A percentile compares a stretch with the other conserved stretches of the same genome.
These are phyloP conservation scores for Suillus americanus DNA, from an alignment of 768 basidiomycete species.

Conservation along the genomic window DNA sequence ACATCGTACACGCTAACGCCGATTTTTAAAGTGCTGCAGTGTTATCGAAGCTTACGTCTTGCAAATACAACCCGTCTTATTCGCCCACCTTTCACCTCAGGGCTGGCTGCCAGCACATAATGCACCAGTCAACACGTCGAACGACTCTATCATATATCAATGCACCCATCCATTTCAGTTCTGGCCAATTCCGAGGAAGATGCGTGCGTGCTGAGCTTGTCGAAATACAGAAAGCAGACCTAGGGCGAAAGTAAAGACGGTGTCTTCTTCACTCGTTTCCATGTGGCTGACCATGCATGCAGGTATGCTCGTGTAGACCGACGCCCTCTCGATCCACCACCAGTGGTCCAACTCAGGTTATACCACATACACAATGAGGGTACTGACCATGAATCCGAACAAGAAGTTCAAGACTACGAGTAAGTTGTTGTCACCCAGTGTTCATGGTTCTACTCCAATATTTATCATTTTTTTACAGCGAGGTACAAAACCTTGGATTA, in stretches of 20 bases:
- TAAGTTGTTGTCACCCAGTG: constrained; percentile 23
- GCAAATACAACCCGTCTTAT: not conserved
- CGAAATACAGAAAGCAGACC: constrained; percentile 66
- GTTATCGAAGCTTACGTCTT: not conserved
- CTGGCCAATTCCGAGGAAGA: constrained; percentile 61
- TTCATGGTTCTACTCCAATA: not conserved
- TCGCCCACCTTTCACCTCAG: not conserved
- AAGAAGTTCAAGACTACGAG: constrained; percentile 53
- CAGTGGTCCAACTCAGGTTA: constrained; percentile 51
- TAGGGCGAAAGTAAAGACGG: constrained; percentile 59
- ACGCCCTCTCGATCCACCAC: constrained; percentile 69
- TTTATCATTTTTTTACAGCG: constrained; percentile 37
- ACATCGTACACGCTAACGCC: not conserved
- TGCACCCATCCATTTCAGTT: constrained; percentile 50
- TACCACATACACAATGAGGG: constrained; percentile 45
- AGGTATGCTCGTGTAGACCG: constrained; percentile 64
- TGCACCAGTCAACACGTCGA: constrained; percentile 18
- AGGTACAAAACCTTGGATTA: constrained; percentile 62
- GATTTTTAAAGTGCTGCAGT: not conserved
- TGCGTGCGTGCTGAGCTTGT: constrained; percentile 53
- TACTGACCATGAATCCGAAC: constrained; percentile 39
- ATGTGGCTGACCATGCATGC: constrained; percentile 11
- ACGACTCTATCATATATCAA: constrained; percentile 29
- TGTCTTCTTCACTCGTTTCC: constrained; percentile 6
- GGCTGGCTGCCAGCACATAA: not conserved